phyloP scores from a whole-genome alignment of 164 flowering plant species.

The Piper longum region DNA sequence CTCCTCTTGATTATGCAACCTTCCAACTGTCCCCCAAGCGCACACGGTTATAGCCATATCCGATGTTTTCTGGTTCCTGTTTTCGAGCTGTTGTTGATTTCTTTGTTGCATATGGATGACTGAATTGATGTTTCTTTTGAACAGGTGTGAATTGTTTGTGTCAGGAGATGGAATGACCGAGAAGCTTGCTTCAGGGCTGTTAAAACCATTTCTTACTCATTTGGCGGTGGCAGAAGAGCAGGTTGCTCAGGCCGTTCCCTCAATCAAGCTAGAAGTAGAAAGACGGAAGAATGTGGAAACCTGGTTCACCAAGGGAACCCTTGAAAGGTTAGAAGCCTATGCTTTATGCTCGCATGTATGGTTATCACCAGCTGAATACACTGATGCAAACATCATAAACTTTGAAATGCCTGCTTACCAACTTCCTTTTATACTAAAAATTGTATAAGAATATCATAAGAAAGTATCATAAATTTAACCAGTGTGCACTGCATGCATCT shows the following conservation, averaged over 20 bases:
- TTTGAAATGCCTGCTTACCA: too few species aligned
- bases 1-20: slow-evolving; percentile 61
- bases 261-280: slow-evolving; percentile 71
- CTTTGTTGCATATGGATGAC: not conserved
- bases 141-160: slow-evolving; percentile 87
- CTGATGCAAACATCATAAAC: too few species aligned
- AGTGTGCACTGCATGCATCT: not conserved
- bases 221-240: slow-evolving; percentile 80
- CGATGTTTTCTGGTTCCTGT: not conserved
- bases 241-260: slow-evolving; percentile 41
- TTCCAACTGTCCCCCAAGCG: slow-evolving; percentile 72
- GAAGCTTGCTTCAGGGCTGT: slow-evolving; percentile 85
- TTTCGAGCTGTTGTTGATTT: not conserved
- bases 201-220: slow-evolving; percentile 79
- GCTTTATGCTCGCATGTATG: not conserved
- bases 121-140: not conserved
- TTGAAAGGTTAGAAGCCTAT: slow-evolving; percentile 54
- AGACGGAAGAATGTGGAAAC: slow-evolving; percentile 37
- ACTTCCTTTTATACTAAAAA: not conserved
- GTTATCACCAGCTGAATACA: not conserved
- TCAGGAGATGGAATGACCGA: slow-evolving; percentile 65
- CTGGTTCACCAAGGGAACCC: slow-evolving; percentile 96
- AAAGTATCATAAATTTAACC: not conserved
- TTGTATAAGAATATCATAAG: not conserved
- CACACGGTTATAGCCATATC: slow-evolving; percentile 38